These are phyloP conservation scores for Cucumis hystrix DNA, from an alignment of 306 rosid species.

Conservation along the genomic window DNA sequence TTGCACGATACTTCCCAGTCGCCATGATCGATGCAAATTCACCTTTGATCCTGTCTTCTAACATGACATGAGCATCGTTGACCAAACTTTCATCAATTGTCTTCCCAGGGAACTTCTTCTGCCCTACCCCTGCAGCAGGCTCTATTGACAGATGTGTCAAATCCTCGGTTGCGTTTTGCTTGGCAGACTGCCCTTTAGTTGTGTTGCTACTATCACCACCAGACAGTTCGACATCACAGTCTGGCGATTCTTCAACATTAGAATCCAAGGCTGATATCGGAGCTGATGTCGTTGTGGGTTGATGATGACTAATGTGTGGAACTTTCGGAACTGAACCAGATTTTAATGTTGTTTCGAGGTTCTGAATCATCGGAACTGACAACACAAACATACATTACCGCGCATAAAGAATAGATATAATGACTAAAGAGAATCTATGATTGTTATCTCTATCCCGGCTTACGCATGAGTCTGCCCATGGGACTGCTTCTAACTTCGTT, in stretches of 20 bases:
- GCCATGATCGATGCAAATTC: conserved; percentile 77
- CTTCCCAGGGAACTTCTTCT: conserved; percentile 11
- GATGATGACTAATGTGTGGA: conserved; percentile 30
- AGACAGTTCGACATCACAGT: neutral
- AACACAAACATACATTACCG: neutral
- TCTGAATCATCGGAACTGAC: conserved; percentile 93
- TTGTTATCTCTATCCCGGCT: conserved; percentile 14
- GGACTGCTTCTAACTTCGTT: conserved; percentile 76
- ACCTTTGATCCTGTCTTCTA: conserved; percentile 55
- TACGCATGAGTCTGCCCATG: conserved; percentile 61
- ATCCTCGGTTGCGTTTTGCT: conserved; percentile 5
- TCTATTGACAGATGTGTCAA: neutral
- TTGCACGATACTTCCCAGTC: conserved; percentile 65
- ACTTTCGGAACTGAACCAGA: conserved; percentile 69
- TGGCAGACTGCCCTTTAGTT: conserved; percentile 6
- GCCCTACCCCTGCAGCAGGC: neutral
- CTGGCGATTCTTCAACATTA: conserved; percentile 7
- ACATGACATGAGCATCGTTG: conserved; percentile 51
- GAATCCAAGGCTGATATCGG: neutral
- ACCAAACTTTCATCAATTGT: conserved; percentile 33
- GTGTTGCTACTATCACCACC: neutral
- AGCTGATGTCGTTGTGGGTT: conserved; percentile 17
- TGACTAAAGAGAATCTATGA: neutral
- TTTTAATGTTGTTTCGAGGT: conserved; percentile 55
- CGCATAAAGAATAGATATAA: neutral